phyloP scores from a whole-genome alignment of 2,329 filamentous ascomycete species.

The Curvularia lunata region DNA sequence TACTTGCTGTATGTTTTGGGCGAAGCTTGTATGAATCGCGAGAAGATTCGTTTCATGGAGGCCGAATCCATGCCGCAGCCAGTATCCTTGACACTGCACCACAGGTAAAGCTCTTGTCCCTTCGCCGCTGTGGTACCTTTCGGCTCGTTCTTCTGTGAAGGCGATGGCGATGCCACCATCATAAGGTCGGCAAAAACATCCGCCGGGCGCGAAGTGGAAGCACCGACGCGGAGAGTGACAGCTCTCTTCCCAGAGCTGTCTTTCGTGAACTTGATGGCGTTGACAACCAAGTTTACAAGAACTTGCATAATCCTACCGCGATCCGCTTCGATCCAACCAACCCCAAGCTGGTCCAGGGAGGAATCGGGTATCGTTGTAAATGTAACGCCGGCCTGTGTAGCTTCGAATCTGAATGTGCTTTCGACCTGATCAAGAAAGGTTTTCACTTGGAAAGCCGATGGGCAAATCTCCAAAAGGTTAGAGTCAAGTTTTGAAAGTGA shows the following conservation, averaged over 20 bases:
- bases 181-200: conserved; percentile 4
- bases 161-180: conserved; percentile 7
- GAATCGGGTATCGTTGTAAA: conserved; percentile 17
- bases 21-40: conserved; percentile 32
- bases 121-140: background rate
- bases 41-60: conserved; percentile 22
- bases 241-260: conserved; percentile 14
- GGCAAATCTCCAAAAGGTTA: conserved; percentile 27
- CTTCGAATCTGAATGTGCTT: conserved; percentile 28
- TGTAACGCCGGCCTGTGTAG: conserved; percentile 18
- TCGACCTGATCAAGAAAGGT: conserved; percentile 24
- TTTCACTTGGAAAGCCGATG: conserved; percentile 21
- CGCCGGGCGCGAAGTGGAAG: background rate
- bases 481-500: conserved; percentile 26
- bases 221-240: conserved; percentile 20
- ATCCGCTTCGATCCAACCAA: conserved; percentile 20
- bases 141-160: background rate
- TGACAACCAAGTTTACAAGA: conserved; percentile 39
- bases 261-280: conserved; percentile 41
- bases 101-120: conserved; percentile 8
- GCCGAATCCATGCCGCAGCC: conserved; percentile 12
- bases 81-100: conserved; percentile 10
- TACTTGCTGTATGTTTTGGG: conserved; percentile 35
- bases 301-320: conserved; percentile 25
- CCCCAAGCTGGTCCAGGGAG: conserved; percentile 12